Percentiles rank a stretch among this genome's conserved stretches.
These are phyloP conservation scores for Aschersonia sp. DNA, from an alignment of 2,329 filamentous ascomycete species.

Conservation along the genomic window DNA sequence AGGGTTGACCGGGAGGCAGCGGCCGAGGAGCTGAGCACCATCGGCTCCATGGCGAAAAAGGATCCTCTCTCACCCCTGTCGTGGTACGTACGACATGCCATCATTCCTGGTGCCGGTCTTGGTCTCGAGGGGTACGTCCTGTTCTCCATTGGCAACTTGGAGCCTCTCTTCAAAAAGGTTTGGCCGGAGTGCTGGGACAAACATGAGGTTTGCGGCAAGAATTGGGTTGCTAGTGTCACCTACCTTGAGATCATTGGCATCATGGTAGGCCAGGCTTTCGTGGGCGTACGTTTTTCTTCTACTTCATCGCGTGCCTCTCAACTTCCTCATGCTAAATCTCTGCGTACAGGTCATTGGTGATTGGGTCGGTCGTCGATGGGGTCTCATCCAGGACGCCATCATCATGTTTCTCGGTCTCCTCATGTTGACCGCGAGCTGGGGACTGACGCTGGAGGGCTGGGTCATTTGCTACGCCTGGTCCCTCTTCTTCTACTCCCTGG, in stretches of 20 bases:
- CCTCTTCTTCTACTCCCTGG: slow-evolving; percentile 61
- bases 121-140: slow-evolving; percentile 91
- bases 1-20: slow-evolving; percentile 60
- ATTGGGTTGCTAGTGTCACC: slow-evolving; percentile 73
- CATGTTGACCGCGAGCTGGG: slow-evolving; percentile 89
- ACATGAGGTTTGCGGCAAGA: slow-evolving; percentile 51
- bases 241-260: slow-evolving; percentile 93
- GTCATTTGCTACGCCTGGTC: slow-evolving; percentile 95
- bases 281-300: slow-evolving; percentile 49
- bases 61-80: slow-evolving; percentile 73
- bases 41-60: slow-evolving; percentile 70
- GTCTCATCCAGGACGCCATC: slow-evolving; percentile 82
- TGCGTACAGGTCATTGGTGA: slow-evolving; percentile 36
- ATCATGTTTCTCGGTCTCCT: slow-evolving; percentile 92
- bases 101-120: slow-evolving; percentile 83
- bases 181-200: slow-evolving; percentile 70
- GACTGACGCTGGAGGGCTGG: slow-evolving; percentile 77
- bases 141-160: slow-evolving; percentile 91
- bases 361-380: slow-evolving; percentile 83
- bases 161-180: slow-evolving; percentile 61
- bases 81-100: slow-evolving; percentile 82
- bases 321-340: slow-evolving; percentile 6
- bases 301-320: not conserved
- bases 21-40: slow-evolving; percentile 46
- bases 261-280: slow-evolving; percentile 80